Conservation (phyloP, 331 rosid genomes). For the Acacia pycnantha region DNA sequence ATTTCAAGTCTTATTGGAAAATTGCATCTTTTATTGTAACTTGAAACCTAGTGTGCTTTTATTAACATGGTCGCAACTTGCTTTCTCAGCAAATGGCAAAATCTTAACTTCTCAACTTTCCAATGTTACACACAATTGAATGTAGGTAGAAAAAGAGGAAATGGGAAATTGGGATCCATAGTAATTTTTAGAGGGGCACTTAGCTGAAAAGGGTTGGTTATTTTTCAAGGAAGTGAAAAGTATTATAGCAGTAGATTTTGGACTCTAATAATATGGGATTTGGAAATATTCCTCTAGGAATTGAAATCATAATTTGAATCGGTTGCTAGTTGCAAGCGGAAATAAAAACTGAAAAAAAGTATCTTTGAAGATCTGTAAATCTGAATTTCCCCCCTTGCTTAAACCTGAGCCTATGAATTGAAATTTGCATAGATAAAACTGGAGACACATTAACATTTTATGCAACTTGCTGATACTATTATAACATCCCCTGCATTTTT, state of each 20-base stretch:
- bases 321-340: neutral
- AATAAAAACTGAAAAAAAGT: neutral
- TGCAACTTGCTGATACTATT: neutral
- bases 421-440: neutral
- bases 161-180: too few relatives aligned
- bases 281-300: neutral
- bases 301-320: neutral
- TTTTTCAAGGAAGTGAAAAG: neutral
- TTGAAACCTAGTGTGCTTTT: neutral
- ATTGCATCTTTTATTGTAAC: neutral
- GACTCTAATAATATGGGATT: neutral
- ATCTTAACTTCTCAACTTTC: neutral
- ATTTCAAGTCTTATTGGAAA: neutral
- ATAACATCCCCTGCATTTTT: neutral
- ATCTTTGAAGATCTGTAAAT: neutral
- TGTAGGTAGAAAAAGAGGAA: too few relatives aligned
- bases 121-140: neutral
- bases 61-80: neutral
- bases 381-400: neutral
- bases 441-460: neutral
- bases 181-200: too few relatives aligned
- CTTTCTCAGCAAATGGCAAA: neutral
- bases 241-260: neutral
- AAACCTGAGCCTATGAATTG: neutral
- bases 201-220: neutral